Conservation (phyloP, 352 stramenopile species). For the Pythium diclinum region DNA sequence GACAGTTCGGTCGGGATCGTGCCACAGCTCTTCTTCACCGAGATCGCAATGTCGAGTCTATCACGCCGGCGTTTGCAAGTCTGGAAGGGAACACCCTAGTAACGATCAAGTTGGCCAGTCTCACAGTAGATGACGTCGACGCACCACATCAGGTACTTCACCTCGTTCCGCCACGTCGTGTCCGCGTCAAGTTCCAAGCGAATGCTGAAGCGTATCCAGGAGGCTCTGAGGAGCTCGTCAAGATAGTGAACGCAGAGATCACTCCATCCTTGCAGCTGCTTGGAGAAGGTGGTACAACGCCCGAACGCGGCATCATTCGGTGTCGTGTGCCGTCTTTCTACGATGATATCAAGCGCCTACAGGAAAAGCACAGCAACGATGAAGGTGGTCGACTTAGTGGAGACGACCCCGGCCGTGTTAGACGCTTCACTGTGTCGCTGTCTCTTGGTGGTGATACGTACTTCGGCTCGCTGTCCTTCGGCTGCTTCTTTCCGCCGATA, state of each 20-base stretch:
- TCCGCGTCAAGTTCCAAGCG: constrained; percentile 54
- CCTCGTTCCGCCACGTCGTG: constrained; percentile 41
- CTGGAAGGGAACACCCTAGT: constrained; percentile 37
- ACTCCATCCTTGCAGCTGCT: background rate
- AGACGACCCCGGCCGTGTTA: constrained; percentile 14
- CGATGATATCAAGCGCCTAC: constrained; percentile 43
- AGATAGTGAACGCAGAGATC: constrained; percentile 33
- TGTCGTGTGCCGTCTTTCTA: constrained; percentile 55
- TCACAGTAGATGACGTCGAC: constrained; percentile 46
- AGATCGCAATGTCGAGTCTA: constrained; percentile 37
- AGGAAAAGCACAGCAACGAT: background rate
- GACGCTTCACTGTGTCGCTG: constrained; percentile 40
- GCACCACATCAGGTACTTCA: constrained; percentile 40
- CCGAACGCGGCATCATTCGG: constrained; percentile 27
- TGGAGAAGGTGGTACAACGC: background rate
- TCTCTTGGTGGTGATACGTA: constrained; percentile 45
- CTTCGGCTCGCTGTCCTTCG: constrained; percentile 44
- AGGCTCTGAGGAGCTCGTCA: constrained; percentile 24
- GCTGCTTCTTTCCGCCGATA: constrained; percentile 51
- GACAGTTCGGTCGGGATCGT: constrained; percentile 45
- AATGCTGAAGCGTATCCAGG: constrained; percentile 22
- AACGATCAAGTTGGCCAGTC: constrained; percentile 29
- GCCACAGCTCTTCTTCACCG: constrained; percentile 48
- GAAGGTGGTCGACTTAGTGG: background rate
- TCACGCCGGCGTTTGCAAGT: constrained; percentile 38